Evolutionary conservation across 225 moss, liverwort and hornwort genomes (phyloP).

Genomic region (Pseudoscleropodium purum): DNA sequence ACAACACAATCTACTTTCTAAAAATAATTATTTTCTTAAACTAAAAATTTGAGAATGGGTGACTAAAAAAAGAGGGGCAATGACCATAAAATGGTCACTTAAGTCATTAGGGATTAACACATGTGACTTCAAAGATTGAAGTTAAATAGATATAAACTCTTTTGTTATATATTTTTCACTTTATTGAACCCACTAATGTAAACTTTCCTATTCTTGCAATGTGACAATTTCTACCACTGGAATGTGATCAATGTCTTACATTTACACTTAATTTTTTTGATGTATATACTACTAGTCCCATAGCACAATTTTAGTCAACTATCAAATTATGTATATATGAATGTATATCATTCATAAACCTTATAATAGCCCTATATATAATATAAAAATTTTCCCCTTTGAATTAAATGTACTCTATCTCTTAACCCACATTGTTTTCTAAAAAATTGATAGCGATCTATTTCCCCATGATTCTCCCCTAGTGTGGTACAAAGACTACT

Average conservation of each 20-base stretch:
- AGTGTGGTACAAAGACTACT: not conserved
- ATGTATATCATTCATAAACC: not conserved
- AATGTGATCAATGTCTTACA: not conserved
- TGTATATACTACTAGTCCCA: not conserved
- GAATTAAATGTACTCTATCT: not conserved
- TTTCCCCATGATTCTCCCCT: rapidly evolving
- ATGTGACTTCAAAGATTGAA: no score
- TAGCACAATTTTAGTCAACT: not conserved
- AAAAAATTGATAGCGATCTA: not conserved
- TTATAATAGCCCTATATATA: not conserved
- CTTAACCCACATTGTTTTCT: not conserved
- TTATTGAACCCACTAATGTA: not conserved
- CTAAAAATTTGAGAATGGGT: rapidly evolving
- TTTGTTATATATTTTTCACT: not conserved
- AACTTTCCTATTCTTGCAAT: not conserved
- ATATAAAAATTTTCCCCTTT: not conserved
- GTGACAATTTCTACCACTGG: not conserved
- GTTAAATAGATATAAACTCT: not conserved
- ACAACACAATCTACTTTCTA: not conserved
- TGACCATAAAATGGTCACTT: not conserved
- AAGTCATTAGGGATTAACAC: not conserved
- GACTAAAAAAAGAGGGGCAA: rapidly evolving
- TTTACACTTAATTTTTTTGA: not conserved
- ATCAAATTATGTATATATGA: no score
- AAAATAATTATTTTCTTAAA: not conserved